Percentiles rank a stretch among this genome's conserved stretches.
Conservation (phyloP, 2,329 filamentous ascomycete species). For the Hypoxylon sp. region DNA sequence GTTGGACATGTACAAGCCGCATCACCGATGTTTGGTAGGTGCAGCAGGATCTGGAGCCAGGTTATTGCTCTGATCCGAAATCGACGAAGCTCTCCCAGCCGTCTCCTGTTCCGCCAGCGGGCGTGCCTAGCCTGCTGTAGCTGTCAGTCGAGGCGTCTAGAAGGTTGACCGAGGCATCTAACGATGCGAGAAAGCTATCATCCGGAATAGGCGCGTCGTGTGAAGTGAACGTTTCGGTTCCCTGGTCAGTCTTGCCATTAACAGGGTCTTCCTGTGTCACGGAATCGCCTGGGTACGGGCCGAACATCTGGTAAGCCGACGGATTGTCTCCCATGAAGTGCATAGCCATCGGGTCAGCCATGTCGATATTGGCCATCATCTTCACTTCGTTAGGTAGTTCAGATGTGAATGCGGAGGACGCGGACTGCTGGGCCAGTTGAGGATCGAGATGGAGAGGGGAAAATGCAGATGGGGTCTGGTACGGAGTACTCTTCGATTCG, state of each 20-base stretch:
- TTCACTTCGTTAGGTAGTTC: slow-evolving; percentile 59
- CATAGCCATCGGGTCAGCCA: slow-evolving; percentile 50
- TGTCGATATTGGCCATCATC: slow-evolving; percentile 55
- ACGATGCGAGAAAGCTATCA: slow-evolving; percentile 36
- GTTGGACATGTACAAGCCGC: slow-evolving; percentile 15
- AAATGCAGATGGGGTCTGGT: slow-evolving; percentile 49
- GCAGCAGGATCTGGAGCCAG: background rate
- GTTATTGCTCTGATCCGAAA: slow-evolving; percentile 49
- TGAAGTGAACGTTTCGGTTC: background rate
- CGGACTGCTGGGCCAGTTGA: slow-evolving; percentile 46
- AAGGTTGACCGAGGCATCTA: slow-evolving; percentile 29
- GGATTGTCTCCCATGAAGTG: slow-evolving; percentile 46
- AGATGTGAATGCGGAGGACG: slow-evolving; percentile 58
- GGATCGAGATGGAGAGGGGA: slow-evolving; percentile 45
- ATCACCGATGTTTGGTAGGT: background rate
- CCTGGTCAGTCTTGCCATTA: slow-evolving; percentile 12
- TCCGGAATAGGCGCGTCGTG: slow-evolving; percentile 12
- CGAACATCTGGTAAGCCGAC: slow-evolving; percentile 41
- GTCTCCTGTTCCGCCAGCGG: slow-evolving; percentile 39
- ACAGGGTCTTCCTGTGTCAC: slow-evolving; percentile 2
- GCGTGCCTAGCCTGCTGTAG: slow-evolving; percentile 43
- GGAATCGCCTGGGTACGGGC: slow-evolving; percentile 34
- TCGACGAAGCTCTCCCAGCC: slow-evolving; percentile 51
- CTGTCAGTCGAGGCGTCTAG: slow-evolving; percentile 31
- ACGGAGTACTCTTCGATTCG: slow-evolving; percentile 44